A percentile compares a stretch with the other conserved stretches of the same genome.
Conservation (phyloP, 2,329 filamentous ascomycete genomes). For the Arthrinium puccinioides region DNA sequence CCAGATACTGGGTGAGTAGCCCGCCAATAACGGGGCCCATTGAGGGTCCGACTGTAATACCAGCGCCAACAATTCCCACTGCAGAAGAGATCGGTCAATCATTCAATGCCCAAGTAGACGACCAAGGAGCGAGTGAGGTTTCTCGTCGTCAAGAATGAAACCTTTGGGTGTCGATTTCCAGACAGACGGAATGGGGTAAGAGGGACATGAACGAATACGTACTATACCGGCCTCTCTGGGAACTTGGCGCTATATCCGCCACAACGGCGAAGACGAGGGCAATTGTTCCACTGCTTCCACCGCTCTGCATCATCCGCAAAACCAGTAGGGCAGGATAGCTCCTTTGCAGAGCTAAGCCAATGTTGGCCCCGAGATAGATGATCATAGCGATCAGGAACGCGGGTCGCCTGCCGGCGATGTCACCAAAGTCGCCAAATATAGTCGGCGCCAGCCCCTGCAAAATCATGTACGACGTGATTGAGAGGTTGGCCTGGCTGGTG, state of each 20-base stretch:
- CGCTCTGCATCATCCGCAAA: conserved; percentile 55
- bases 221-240: conserved; percentile 67
- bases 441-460: conserved; percentile 56
- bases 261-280: conserved; percentile 65
- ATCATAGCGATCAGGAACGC: conserved; percentile 51
- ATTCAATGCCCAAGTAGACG: too few relatives aligned
- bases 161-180: too few relatives aligned
- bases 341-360: conserved; percentile 51
- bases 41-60: conserved; percentile 47
- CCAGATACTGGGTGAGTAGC: conserved; percentile 53
- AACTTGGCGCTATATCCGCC: conserved; percentile 61
- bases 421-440: conserved; percentile 54
- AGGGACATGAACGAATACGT: too few relatives aligned
- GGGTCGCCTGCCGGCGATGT: conserved; percentile 52
- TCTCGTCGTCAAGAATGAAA: too few relatives aligned
- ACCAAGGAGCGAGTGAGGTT: too few relatives aligned
- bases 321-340: conserved; percentile 52
- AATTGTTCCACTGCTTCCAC: conserved; percentile 61
- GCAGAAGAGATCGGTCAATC: too few relatives aligned
- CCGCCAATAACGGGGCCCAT: conserved; percentile 58
- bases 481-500: conserved; percentile 37
- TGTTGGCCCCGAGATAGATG: conserved; percentile 51
- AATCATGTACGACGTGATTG: conserved; percentile 55
- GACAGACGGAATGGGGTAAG: too few relatives aligned
- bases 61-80: conserved; percentile 59